Evolutionary conservation across 352 stramenopile species (phyloP).

Genomic region (Globisporangium takayamanum): DNA sequence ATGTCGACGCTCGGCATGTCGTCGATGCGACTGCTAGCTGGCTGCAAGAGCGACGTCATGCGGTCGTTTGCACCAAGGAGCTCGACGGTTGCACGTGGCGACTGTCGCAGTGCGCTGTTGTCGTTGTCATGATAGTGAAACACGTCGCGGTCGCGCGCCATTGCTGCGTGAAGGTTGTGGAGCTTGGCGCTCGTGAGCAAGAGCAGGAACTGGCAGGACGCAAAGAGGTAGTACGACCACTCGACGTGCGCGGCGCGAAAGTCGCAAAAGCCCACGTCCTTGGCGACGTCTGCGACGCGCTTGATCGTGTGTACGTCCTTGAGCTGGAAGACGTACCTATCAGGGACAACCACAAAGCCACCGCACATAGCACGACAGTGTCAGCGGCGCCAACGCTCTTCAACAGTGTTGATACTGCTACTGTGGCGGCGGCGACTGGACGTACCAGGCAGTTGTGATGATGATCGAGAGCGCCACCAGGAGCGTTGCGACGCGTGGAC

Average conservation of each 20-base stretch:
- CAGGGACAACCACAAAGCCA: background rate
- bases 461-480: conserved; percentile 39
- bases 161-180: conserved; percentile 42
- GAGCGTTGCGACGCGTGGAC: conserved; percentile 25
- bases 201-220: conserved; percentile 44
- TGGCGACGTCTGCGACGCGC: conserved; percentile 26
- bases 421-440: background rate
- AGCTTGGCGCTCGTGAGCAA: conserved; percentile 59
- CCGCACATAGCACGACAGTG: background rate
- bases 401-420: too few species aligned
- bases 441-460: conserved; percentile 47
- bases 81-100: conserved; percentile 10
- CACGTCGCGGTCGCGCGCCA: conserved; percentile 14
- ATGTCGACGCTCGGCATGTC: conserved; percentile 27
- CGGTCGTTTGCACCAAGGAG: conserved; percentile 4
- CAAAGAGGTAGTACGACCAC: conserved; percentile 74
- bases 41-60: conserved; percentile 11
- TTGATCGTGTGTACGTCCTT: conserved; percentile 29
- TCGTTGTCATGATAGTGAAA: conserved; percentile 1
- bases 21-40: conserved; percentile 13
- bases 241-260: conserved; percentile 31
- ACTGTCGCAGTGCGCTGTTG: background rate
- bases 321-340: conserved; percentile 52
- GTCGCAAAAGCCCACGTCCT: conserved; percentile 55
- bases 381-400: background rate